Conservation (phyloP, 1,139 yeast genomes). For the Pichia sp. region DNA sequence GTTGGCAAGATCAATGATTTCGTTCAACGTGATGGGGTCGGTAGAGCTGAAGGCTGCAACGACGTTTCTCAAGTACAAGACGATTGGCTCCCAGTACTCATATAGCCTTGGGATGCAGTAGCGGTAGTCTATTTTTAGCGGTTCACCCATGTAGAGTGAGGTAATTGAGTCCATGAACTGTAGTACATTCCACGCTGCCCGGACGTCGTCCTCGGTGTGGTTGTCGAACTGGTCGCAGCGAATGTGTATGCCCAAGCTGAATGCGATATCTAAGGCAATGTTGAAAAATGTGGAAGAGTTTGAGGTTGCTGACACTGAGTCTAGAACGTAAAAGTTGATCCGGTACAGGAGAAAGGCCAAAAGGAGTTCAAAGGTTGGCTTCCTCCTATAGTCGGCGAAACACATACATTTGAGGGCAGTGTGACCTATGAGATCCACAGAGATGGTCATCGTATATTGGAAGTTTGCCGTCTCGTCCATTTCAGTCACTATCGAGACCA, state of each 20-base stretch:
- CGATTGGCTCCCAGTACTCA: constrained; percentile 8
- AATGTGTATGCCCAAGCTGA: constrained; percentile 13
- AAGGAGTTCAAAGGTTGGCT: constrained; percentile 19
- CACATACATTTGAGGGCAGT: constrained; percentile 12
- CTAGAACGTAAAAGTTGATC: constrained; percentile 9
- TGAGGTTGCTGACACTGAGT: constrained; percentile 14
- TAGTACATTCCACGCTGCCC: constrained; percentile 19
- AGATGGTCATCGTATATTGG: constrained; percentile 11
- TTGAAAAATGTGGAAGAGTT: constrained; percentile 15
- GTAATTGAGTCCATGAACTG: constrained; percentile 19
- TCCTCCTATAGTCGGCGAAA: constrained; percentile 15
- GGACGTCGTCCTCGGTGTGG: constrained; percentile 9
- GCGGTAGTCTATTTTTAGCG: constrained; percentile 22
- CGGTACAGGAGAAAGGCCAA: constrained; percentile 16
- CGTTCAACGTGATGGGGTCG: constrained; percentile 19
- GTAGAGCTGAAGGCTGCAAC: constrained; percentile 15
- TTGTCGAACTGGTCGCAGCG: constrained; percentile 9
- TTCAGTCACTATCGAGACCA: constrained; percentile 3
- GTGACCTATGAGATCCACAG: constrained; percentile 2
- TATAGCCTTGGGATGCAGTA: constrained; percentile 17
- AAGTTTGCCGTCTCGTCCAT: constrained; percentile 1
- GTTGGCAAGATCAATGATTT: constrained; percentile 13
- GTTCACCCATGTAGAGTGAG: constrained; percentile 20
- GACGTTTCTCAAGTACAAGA: constrained; percentile 15
- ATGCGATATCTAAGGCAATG: constrained; percentile 1